Evolutionary conservation across 352 stramenopile genomes (phyloP).

Genomic region (Elongisporangium undulatum): DNA sequence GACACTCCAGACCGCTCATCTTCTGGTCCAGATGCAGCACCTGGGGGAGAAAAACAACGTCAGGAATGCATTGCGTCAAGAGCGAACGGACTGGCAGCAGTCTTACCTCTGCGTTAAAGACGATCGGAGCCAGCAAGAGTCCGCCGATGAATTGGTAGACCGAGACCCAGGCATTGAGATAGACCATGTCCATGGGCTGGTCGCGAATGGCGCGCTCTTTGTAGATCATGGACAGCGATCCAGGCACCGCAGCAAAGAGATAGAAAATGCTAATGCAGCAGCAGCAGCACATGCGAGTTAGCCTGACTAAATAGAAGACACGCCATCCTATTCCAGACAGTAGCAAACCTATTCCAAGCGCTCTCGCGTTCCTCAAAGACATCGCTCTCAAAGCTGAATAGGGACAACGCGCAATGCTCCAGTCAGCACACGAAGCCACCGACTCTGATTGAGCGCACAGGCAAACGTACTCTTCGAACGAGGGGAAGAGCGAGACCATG

Average conservation of each 20-base stretch:
- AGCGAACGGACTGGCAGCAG: background rate
- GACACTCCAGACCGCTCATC: constrained; percentile 70
- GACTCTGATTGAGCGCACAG: background rate
- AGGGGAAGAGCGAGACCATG: constrained; percentile 69
- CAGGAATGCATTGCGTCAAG: background rate
- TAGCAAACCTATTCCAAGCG: constrained; percentile 73
- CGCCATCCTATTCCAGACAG: too few species aligned
- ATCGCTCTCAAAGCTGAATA: constrained; percentile 52
- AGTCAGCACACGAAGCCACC: background rate
- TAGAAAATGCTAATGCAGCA: constrained; percentile 55
- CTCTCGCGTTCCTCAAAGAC: constrained; percentile 66
- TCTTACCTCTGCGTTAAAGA: constrained; percentile 70
- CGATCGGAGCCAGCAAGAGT: constrained; percentile 72
- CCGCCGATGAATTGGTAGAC: constrained; percentile 84
- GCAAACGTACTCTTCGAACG: constrained; percentile 63
- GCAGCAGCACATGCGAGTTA: too few species aligned
- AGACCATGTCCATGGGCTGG: constrained; percentile 85
- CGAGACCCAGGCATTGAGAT: constrained; percentile 84
- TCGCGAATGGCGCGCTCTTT: constrained; percentile 79
- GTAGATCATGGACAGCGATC: constrained; percentile 82
- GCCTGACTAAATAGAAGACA: too few species aligned
- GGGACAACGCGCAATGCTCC: background rate
- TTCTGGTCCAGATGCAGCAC: constrained; percentile 74
- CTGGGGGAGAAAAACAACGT: constrained; percentile 25
- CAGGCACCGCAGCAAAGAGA: constrained; percentile 67